Evolutionary conservation across 306 rosid genomes (phyloP).

Genomic region (Crotalaria pallida): DNA sequence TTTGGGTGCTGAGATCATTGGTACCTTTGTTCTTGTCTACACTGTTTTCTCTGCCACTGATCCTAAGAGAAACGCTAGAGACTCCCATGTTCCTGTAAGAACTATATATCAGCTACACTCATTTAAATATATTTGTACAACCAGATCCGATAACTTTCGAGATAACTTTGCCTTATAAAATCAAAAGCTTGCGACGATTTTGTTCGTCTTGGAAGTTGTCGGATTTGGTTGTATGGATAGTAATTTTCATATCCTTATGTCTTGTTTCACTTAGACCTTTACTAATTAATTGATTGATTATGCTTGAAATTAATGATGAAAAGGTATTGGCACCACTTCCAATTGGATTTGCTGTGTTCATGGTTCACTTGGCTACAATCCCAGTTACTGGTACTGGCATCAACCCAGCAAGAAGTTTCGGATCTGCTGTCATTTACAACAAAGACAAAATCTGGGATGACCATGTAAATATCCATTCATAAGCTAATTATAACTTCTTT

Average conservation of each 20-base stretch:
- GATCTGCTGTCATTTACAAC: conserved; percentile 84
- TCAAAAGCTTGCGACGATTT: too few relatives aligned
- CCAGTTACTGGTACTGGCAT: conserved; percentile 93
- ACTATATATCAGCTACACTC: background rate
- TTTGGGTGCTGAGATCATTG: conserved; percentile 88
- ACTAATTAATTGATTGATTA: background rate
- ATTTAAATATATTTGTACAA: background rate
- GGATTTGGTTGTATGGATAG: too few relatives aligned
- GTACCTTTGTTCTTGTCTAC: conserved; percentile 95
- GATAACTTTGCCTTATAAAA: too few relatives aligned
- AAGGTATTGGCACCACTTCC: conserved; percentile 94
- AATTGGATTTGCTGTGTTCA: conserved; percentile 92
- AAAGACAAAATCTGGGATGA: conserved; percentile 71
- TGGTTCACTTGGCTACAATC: conserved; percentile 95
- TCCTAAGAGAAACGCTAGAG: conserved; percentile 87
- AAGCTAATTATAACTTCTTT: background rate
- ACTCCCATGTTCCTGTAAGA: conserved; percentile 91
- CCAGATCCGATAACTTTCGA: too few relatives aligned
- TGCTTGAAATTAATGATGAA: background rate
- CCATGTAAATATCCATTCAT: conserved; percentile 40
- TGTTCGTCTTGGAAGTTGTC: too few relatives aligned
- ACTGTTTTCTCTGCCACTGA: conserved; percentile 97
- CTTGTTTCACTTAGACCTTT: background rate
- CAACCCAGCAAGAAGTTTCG: conserved; percentile 97
- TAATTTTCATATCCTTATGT: too few relatives aligned